A percentile compares a stretch with the other conserved stretches of the same genome.
Evolutionary conservation across 2,329 filamentous ascomycete species (phyloP).

Genomic region (Sarocladium brachiariae): DNA sequence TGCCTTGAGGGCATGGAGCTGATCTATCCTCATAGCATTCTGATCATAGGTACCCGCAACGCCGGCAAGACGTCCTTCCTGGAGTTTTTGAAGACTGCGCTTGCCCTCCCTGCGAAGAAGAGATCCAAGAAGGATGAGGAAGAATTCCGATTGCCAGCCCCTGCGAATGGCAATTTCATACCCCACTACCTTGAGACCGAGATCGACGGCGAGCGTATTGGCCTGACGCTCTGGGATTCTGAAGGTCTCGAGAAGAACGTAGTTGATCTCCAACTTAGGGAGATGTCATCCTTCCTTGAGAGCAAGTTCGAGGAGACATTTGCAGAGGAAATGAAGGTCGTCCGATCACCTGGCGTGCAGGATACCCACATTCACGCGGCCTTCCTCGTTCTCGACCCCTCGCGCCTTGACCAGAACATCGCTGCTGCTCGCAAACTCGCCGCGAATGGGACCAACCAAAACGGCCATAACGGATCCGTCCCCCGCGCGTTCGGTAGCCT

Average conservation of each 20-base stretch:
- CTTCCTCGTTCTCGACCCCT: constrained; percentile 85
- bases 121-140: constrained; percentile 54
- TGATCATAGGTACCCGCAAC: constrained; percentile 80
- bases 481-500: constrained; percentile 57
- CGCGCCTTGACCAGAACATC: constrained; percentile 77
- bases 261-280: constrained; percentile 86
- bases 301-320: constrained; percentile 99
- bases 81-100: constrained; percentile 83
- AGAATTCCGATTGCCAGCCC: constrained; percentile 44
- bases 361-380: constrained; percentile 97
- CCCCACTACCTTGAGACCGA: constrained; percentile 91
- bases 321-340: constrained; percentile 93
- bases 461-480: constrained; percentile 27
- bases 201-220: constrained; percentile 84
- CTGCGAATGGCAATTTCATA: constrained; percentile 65
- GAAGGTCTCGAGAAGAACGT: constrained; percentile 91
- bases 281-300: constrained; percentile 88
- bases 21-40: constrained; percentile 51
- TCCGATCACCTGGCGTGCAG: constrained; percentile 83
- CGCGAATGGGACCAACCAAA: constrained; percentile 38
- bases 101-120: constrained; percentile 78
- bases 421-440: constrained; percentile 52
- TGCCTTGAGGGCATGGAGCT: too few relatives aligned
- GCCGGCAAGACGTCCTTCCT: constrained; percentile 96
- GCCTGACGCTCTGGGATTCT: constrained; percentile 94